A percentile compares a stretch with the other conserved stretches of the same genome.
Conservation (phyloP, 1,139 yeast species). For the Spathaspora sp. region DNA sequence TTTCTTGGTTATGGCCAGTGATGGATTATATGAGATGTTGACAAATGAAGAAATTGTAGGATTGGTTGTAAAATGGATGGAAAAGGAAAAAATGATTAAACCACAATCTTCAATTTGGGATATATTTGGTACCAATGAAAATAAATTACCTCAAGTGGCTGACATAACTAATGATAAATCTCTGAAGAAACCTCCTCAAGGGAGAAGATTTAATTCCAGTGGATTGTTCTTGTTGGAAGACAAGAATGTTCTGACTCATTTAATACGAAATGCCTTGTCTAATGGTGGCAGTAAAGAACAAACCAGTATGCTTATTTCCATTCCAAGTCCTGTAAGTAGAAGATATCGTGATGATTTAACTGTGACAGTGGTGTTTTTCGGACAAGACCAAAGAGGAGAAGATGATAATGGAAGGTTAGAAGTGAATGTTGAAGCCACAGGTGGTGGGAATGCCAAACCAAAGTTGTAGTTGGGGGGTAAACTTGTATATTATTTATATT, state of each 20-base stretch:
- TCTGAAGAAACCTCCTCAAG: slow-evolving; percentile 46
- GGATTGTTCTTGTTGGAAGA: slow-evolving; percentile 64
- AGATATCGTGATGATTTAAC: slow-evolving; percentile 94
- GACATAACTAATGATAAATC: slow-evolving; percentile 60
- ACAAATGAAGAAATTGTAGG: slow-evolving; percentile 92
- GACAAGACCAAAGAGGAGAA: slow-evolving; percentile 47
- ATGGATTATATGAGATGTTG: slow-evolving; percentile 89
- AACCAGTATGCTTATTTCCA: slow-evolving; percentile 82
- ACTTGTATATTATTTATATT: no score
- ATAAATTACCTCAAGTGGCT: slow-evolving; percentile 59
- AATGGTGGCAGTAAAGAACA: slow-evolving; percentile 85
- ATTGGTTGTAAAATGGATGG: slow-evolving; percentile 93
- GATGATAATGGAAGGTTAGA: slow-evolving; percentile 51
- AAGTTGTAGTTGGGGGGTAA: slow-evolving; percentile 34
- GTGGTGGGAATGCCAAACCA: slow-evolving; percentile 43
- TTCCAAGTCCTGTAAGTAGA: slow-evolving; percentile 92
- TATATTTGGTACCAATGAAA: slow-evolving; percentile 45
- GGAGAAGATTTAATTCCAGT: slow-evolving; percentile 41
- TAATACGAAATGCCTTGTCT: slow-evolving; percentile 90
- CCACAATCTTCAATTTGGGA: slow-evolving; percentile 54
- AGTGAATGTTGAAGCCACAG: slow-evolving; percentile 56
- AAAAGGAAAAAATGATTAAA: slow-evolving; percentile 62
- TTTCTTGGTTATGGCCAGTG: slow-evolving; percentile 90
- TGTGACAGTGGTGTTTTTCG: slow-evolving; percentile 93
- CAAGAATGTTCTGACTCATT: slow-evolving; percentile 86